Conservation (phyloP, 169 alveolate species). For the Cystoisospora suis region DNA sequence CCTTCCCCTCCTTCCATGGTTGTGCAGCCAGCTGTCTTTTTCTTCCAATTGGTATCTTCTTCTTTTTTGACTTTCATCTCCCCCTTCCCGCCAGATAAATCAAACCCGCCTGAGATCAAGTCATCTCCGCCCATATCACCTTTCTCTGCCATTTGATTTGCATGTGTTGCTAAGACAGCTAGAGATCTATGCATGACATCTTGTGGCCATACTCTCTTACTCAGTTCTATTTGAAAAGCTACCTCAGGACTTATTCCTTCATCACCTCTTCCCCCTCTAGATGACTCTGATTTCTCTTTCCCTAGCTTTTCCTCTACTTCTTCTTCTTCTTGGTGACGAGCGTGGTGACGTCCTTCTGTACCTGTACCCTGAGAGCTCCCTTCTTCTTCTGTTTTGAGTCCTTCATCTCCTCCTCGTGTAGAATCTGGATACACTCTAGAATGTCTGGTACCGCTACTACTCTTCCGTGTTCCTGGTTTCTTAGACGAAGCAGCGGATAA, state of each 20-base stretch:
- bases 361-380: neutral
- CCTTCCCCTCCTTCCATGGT: neutral
- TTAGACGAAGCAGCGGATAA: too few relatives aligned
- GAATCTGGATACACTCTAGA: too few relatives aligned
- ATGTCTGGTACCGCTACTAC: too few relatives aligned
- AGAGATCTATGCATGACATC: neutral
- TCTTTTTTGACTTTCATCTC: neutral
- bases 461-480: too few relatives aligned
- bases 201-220: conserved; percentile 9
- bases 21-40: too few relatives aligned
- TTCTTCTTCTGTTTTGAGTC: neutral
- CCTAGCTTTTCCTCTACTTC: neutral
- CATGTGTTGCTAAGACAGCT: neutral
- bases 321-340: neutral
- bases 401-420: too few relatives aligned
- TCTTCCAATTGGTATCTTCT: neutral
- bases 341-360: neutral
- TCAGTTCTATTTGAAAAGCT: neutral
- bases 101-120: neutral
- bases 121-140: neutral
- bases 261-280: neutral
- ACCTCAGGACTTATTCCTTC: neutral
- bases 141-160: neutral
- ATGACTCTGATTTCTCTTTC: neutral
- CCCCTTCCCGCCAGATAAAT: neutral